phyloP scores from a whole-genome alignment of 345 rosid genomes.

The Limnanthes douglasii region DNA sequence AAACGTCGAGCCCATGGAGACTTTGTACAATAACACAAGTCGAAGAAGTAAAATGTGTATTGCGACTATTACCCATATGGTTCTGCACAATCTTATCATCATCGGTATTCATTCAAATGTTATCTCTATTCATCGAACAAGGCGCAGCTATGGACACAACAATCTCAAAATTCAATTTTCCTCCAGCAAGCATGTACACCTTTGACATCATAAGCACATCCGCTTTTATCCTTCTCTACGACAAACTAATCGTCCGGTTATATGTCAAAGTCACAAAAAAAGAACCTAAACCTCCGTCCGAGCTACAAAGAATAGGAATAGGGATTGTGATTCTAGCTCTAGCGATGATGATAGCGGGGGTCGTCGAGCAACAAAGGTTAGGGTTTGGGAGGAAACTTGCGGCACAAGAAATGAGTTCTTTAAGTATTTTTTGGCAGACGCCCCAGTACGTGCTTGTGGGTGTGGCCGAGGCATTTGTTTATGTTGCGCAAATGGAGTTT shows the following conservation, averaged over 20 bases:
- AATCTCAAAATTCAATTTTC: slow-evolving; percentile 14
- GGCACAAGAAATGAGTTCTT: slow-evolving; percentile 11
- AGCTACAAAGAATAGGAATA: slow-evolving; percentile 17
- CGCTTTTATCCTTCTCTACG: slow-evolving; percentile 15
- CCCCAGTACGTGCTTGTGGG: slow-evolving; percentile 21
- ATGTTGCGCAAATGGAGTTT: slow-evolving; percentile 24
- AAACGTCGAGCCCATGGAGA: slow-evolving; percentile 12
- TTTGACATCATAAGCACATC: slow-evolving; percentile 18
- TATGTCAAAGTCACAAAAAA: slow-evolving; percentile 10
- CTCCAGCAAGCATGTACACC: slow-evolving; percentile 26
- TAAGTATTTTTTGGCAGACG: slow-evolving; percentile 25
- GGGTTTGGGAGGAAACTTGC: too few relatives aligned
- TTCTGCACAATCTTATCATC: slow-evolving; percentile 17
- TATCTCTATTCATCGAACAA: slow-evolving; percentile 25
- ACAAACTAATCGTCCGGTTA: slow-evolving; percentile 12
- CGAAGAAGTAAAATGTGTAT: slow-evolving; percentile 26
- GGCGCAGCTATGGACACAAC: slow-evolving; percentile 23
- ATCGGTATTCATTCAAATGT: slow-evolving; percentile 14
- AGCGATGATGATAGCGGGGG: slow-evolving; percentile 16
- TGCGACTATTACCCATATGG: slow-evolving; percentile 24
- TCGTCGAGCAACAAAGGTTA: slow-evolving; percentile 17
- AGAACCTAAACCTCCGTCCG: slow-evolving; percentile 11
- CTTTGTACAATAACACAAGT: slow-evolving; percentile 28
- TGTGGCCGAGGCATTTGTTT: slow-evolving; percentile 18
- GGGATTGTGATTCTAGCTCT: slow-evolving; percentile 14